Base-by-base conservation (phyloP, 805 yeast species). In the Candida golubevii region DNA sequence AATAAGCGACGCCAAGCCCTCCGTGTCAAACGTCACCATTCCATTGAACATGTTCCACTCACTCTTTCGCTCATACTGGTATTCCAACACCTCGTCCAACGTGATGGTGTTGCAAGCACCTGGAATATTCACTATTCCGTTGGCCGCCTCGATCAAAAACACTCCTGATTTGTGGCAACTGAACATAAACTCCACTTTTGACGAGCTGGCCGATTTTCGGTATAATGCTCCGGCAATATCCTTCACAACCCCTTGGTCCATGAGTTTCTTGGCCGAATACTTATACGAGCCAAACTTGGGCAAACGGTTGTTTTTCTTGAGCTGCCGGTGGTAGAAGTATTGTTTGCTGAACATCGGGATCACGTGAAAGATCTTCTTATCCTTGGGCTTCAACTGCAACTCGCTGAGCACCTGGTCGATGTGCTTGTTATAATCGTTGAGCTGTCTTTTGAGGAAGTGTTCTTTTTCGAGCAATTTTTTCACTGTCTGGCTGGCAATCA, bases 281-380 rank as follows among this genome's bases (percentile, higher is more conserved):
- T 82, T 82, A 68, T 78, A 85, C 1, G 87, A 79, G 3, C 96
- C 95, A 62, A 82, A 86, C 58, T 77, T 78, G 1, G 91, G 88
- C 33, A 83, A 63, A 38, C 83, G 71, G 31, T 88, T 88, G 14
- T 73, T 63, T 65, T 76, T 80, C 56, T 80, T 80, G 53, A 86
- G 66, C 50, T 82, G 86, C 29, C 89, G 67, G 59, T 82, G 85
- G 57, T 85, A 83, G 65, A 83, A 83, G 61, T 82, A 84, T 54
- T 86, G 91, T 58, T 79, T 86, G 41, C 85, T 81, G 70, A 83
- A 85, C 27, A 75, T 66, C 6, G 76, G 77, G 29, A 72, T 69
- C 30, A 72, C 59, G 77, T 64, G 72, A 65, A 69, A 66, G 54
- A 69, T 63, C 62, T 69, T 74, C 60, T 63, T 74, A 54, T 65